Evolutionary conservation across 805 yeast species (phyloP).

Genomic region (Blastobotrys attinorum): DNA sequence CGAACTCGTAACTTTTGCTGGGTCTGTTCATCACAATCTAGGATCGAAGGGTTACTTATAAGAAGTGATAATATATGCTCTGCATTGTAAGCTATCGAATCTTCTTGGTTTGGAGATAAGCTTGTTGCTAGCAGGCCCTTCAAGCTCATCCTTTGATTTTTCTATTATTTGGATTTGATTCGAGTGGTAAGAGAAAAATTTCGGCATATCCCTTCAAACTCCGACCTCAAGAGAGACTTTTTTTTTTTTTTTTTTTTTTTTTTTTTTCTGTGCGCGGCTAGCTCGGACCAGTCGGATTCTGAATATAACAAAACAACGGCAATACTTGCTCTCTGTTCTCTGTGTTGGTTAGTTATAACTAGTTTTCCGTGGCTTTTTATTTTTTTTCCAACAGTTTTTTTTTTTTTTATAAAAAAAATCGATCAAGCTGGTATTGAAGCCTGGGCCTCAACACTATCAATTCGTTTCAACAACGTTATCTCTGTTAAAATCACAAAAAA

Average conservation of each 20-base stretch:
- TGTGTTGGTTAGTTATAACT: too few species aligned
- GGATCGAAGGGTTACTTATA: conserved; percentile 5
- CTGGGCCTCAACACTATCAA: too few species aligned
- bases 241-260: background rate
- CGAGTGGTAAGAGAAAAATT: background rate
- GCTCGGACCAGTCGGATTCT: too few species aligned
- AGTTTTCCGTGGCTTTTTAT: too few species aligned
- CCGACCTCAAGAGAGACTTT: too few species aligned
- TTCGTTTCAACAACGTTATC: too few species aligned
- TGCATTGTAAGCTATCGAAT: conserved; percentile 5
- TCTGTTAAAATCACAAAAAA: too few species aligned
- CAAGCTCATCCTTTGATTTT: background rate
- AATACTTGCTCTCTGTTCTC: background rate
- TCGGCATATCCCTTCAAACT: too few species aligned
- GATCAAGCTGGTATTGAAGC: too few species aligned
- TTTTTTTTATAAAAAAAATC: too few species aligned
- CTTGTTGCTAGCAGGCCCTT: conserved; percentile 7
- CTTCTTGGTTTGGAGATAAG: conserved; percentile 13
- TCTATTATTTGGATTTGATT: background rate
- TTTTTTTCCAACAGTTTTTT: too few species aligned
- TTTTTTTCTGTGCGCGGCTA: background rate
- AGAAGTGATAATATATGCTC: conserved; percentile 5
- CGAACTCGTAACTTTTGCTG: conserved; percentile 26
- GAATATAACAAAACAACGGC: background rate
- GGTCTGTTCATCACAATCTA: conserved; percentile 11